These are phyloP conservation scores for Fusarium sp. DNA, from an alignment of 2,329 filamentous ascomycete species.

Conservation along the genomic window DNA sequence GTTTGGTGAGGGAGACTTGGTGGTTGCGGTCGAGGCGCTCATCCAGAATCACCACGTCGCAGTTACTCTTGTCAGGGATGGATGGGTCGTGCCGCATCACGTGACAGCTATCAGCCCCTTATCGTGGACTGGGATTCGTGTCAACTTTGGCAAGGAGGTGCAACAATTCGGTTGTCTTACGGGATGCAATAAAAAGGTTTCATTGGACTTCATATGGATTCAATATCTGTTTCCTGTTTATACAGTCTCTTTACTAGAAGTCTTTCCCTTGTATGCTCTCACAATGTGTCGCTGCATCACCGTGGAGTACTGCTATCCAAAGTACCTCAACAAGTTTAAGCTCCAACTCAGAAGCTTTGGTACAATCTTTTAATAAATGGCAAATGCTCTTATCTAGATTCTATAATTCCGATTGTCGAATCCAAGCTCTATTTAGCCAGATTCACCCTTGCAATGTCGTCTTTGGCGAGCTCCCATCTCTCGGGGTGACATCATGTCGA, in stretches of 20 bases:
- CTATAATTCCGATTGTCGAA: neutral
- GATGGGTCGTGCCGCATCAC: constrained; percentile 47
- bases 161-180: neutral
- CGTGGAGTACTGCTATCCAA: neutral
- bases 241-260: neutral
- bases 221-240: neutral
- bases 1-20: constrained; percentile 50
- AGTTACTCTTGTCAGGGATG: constrained; percentile 48
- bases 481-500: constrained; percentile 39
- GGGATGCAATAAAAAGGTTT: neutral
- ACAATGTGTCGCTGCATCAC: neutral
- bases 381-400: neutral
- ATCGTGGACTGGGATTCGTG: constrained; percentile 42
- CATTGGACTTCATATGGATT: too few relatives aligned
- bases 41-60: constrained; percentile 55
- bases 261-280: neutral
- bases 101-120: constrained; percentile 48
- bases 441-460: neutral
- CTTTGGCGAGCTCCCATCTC: constrained; percentile 5
- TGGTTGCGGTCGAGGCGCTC: constrained; percentile 47
- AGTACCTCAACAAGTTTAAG: neutral
- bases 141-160: constrained; percentile 35
- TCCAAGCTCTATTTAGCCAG: neutral
- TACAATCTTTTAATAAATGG: neutral
- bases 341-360: neutral